Evolutionary conservation across 1,284 basidiomycete species (phyloP).

Genomic region (Lentinus polychrous): DNA sequence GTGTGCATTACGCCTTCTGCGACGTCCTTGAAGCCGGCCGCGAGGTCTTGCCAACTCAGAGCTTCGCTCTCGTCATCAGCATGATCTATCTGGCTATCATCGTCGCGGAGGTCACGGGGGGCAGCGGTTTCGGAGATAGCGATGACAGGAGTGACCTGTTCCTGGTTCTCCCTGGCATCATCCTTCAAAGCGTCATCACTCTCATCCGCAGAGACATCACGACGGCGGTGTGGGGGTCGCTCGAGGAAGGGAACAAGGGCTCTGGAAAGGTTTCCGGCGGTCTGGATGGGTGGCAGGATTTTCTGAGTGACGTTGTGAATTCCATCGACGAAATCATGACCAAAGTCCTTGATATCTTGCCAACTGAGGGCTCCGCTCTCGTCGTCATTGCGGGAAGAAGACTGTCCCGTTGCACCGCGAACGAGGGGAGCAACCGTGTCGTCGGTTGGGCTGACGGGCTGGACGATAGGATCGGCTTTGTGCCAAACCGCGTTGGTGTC

Average conservation of each 20-base stretch:
- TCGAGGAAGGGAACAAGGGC: neutral
- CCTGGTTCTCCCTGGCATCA: too few relatives aligned
- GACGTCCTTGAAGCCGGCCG: neutral
- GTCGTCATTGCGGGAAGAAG: too few relatives aligned
- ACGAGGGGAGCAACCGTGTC: too few relatives aligned
- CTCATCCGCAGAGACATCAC: too few relatives aligned
- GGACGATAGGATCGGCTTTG: neutral
- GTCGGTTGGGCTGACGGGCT: too few relatives aligned
- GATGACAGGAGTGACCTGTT: too few relatives aligned
- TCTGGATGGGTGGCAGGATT: neutral
- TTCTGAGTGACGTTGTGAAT: neutral
- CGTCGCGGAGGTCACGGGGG: neutral
- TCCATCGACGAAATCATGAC: neutral
- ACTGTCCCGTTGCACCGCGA: too few relatives aligned
- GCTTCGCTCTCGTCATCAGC: slow-evolving; percentile 1
- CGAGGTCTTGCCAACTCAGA: slow-evolving; percentile 1
- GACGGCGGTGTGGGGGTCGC: too few relatives aligned
- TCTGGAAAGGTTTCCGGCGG: neutral
- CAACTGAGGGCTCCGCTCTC: slow-evolving; percentile 2
- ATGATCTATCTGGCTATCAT: neutral
- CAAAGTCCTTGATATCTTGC: slow-evolving; percentile 5
- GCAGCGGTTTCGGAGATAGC: neutral
- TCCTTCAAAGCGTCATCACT: too few relatives aligned
- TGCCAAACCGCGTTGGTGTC: neutral
- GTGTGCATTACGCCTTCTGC: slow-evolving; percentile 1